Evolutionary conservation across 768 basidiomycete species (phyloP).

Genomic region (Kwoniella botswanensis): DNA sequence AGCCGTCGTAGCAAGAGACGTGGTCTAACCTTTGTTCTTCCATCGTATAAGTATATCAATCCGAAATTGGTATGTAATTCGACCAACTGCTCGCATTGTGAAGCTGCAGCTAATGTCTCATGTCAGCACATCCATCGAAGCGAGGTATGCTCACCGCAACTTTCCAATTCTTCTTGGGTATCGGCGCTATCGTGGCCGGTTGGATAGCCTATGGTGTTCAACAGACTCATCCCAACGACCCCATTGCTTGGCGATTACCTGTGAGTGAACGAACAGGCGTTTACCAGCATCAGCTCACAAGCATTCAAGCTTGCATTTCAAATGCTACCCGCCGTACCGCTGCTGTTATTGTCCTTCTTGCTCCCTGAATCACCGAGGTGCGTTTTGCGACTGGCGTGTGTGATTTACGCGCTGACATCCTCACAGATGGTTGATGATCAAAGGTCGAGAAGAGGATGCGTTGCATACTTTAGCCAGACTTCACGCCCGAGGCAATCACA

Average conservation of each 20-base stretch:
- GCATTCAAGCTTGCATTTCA: slow-evolving; percentile 62
- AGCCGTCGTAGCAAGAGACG: too few relatives aligned
- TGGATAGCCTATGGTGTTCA: slow-evolving; percentile 82
- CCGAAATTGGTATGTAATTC: slow-evolving; percentile 60
- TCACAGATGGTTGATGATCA: slow-evolving; percentile 71
- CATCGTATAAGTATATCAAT: slow-evolving; percentile 65
- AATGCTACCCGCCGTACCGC: slow-evolving; percentile 41
- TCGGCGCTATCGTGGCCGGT: slow-evolving; percentile 78
- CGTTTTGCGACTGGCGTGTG: neutral
- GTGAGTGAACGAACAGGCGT: slow-evolving; percentile 8
- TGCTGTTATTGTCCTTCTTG: slow-evolving; percentile 68
- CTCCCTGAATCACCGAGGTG: slow-evolving; percentile 75
- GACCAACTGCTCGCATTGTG: neutral
- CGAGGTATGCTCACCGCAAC: slow-evolving; percentile 68
- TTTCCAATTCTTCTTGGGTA: slow-evolving; percentile 65
- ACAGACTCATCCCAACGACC: slow-evolving; percentile 21
- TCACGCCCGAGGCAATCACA: slow-evolving; percentile 73
- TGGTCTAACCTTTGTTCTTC: neutral
- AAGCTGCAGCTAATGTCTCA: neutral
- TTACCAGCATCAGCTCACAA: slow-evolving; percentile 66
- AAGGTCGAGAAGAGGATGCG: slow-evolving; percentile 74
- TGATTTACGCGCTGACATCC: too few relatives aligned
- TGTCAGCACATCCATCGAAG: slow-evolving; percentile 62
- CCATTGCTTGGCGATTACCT: slow-evolving; percentile 37
- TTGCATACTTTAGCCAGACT: slow-evolving; percentile 76